These are phyloP conservation scores for Aspergillus phoenicis DNA, from an alignment of 2,329 filamentous ascomycete genomes.

Conservation along the genomic window DNA sequence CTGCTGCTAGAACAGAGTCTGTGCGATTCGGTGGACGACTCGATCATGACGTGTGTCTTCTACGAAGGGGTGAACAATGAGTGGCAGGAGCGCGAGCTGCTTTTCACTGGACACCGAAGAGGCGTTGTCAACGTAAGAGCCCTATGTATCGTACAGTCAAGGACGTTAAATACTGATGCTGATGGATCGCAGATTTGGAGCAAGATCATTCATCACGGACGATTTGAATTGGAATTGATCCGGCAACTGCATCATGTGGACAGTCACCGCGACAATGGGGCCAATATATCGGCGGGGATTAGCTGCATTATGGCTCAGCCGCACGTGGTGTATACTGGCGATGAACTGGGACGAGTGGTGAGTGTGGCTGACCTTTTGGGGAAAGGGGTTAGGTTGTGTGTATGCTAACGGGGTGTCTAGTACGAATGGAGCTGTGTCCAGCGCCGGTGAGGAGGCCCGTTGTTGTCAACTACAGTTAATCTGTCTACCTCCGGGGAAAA, in stretches of 20 bases:
- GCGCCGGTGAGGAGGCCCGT: slow-evolving; percentile 40
- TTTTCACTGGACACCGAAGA: slow-evolving; percentile 85
- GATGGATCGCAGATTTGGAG: slow-evolving; percentile 55
- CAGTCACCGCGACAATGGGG: slow-evolving; percentile 61
- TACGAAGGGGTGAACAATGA: slow-evolving; percentile 91
- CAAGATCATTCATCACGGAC: slow-evolving; percentile 60
- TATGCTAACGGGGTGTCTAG: slow-evolving; percentile 37
- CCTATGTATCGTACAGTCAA: no score
- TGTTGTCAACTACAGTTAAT: not conserved
- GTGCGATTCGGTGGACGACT: slow-evolving; percentile 72
- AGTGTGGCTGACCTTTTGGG: slow-evolving; percentile 42
- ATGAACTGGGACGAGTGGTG: slow-evolving; percentile 89
- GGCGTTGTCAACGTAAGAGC: slow-evolving; percentile 72
- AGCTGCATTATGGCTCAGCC: slow-evolving; percentile 85
- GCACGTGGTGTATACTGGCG: slow-evolving; percentile 84
- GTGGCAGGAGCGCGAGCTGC: slow-evolving; percentile 81
- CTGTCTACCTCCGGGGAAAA: not conserved
- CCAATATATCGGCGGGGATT: slow-evolving; percentile 65
- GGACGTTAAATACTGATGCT: not conserved
- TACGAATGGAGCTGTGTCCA: slow-evolving; percentile 62
- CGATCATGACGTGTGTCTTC: slow-evolving; percentile 79
- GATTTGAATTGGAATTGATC: slow-evolving; percentile 76
- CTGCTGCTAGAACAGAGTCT: slow-evolving; percentile 80
- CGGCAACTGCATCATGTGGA: slow-evolving; percentile 82
- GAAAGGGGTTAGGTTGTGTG: not conserved